Evolutionary conservation across 208 protist species (phyloP).

Genomic region (Leishmania mexicana): DNA sequence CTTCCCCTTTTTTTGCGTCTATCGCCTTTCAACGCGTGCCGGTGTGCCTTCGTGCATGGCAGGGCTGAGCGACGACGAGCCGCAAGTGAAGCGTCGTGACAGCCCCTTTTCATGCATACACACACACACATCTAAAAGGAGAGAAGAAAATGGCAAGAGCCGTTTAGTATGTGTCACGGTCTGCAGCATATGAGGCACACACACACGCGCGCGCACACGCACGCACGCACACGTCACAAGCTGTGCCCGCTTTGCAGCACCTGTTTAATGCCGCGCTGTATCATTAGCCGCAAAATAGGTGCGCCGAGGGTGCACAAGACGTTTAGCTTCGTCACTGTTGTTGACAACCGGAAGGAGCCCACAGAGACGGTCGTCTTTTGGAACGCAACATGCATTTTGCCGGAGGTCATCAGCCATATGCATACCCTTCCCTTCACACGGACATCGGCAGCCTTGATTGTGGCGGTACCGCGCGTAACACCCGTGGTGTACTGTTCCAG

Average conservation of each 20-base stretch:
- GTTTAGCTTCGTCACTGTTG: constrained; percentile 50
- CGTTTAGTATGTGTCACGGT: background rate
- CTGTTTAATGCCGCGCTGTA: constrained; percentile 33
- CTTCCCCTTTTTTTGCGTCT: too few relatives aligned
- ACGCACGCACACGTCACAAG: constrained; percentile 2
- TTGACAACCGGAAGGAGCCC: constrained; percentile 46
- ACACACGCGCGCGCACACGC: background rate
- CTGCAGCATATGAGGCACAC: background rate
- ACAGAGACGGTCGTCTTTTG: constrained; percentile 41
- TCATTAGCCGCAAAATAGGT: constrained; percentile 43
- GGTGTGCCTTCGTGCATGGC: background rate
- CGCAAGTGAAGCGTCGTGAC: background rate
- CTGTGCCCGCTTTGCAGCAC: constrained; percentile 17
- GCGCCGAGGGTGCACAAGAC: constrained; percentile 44
- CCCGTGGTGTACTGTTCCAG: constrained; percentile 22
- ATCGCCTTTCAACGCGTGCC: background rate
- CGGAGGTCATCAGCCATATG: constrained; percentile 31
- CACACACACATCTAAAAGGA: background rate
- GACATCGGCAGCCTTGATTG: constrained; percentile 23
- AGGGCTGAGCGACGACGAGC: background rate
- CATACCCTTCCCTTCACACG: constrained; percentile 20
- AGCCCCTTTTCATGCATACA: background rate
- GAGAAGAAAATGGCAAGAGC: background rate
- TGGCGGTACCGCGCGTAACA: constrained; percentile 34
- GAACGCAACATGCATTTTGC: constrained; percentile 18